Evolutionary conservation across 164 flowering plant genomes (phyloP), one percentile per base, ranked within the genome.

Genomic region (Macadamia integrifolia): DNA sequence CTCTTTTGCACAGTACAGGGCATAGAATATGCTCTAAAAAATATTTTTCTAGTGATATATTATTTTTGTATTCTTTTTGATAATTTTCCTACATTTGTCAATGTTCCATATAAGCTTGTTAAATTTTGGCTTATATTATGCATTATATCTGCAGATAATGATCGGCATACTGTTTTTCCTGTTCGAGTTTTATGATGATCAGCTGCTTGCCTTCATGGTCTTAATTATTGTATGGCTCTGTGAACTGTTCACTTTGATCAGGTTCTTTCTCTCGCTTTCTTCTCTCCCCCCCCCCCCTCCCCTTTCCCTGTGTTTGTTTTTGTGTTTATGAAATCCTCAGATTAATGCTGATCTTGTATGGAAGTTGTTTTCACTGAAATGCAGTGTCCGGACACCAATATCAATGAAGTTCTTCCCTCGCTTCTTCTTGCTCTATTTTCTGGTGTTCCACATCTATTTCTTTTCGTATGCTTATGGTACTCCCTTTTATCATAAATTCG

Each of bases 391-490:
- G 17, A 92, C 99, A 4, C 96, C 98, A 58, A 84, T 94, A 80
- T 92, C 98, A 28, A 90, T 89, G 95, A 91, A 94, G 90, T 94
- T 88, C 84, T 94, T 94, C 71, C 99, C 99, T 43, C 96, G 97
- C 64, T 94, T 94, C 86, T 92, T 94, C 80, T 75, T 92, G 85
- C 98, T 94, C 67, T 94, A 90, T 68, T 94, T 94, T 74, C 80
- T 94, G 86, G 96, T 92, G 76, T 94, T 94, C 68, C 99, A 94
- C 80, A 92, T 94, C 1, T 94, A 94, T 74, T 92, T 94, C 85
- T 94, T 94, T 72, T 94, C 99, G 14, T 94, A 94, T 73, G 78
- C 97, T n/a, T 87, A 92, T 77, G 99, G 99, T 94, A 88, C 58
- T 80, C 14, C 29, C 23, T n/a, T 43, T 9, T 9, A 11, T 58